Base-by-base conservation (phyloP, 1,284 basidiomycete species). In the Inonotus hispidus region DNA sequence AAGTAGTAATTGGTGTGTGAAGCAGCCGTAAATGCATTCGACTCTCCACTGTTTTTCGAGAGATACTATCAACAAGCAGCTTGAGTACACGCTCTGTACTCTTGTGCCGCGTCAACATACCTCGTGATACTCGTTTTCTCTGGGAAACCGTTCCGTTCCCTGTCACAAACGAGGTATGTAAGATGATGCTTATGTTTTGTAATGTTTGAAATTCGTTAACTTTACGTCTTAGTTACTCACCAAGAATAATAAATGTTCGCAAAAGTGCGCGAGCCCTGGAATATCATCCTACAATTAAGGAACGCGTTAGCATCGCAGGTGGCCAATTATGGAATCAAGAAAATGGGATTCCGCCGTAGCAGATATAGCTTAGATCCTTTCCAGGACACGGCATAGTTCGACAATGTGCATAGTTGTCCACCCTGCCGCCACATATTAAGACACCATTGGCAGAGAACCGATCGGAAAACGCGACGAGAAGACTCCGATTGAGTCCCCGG, bases 231-330 rank as follows among this genome's bases (percentile, higher is more conserved):
- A 10, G 49, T 53, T 1, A 67, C 80, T 69, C 66, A 92, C 92
- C 91, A 99, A 92, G 75, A 99, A 99, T 66, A 98, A 78, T 59
- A 99, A 73, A 74, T 99, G 96, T 73, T 99, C 96, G 75, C 95
- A 93, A 69, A 93, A 94, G 73, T 95, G 92, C 59, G 93, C 93
- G 49, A 94, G 80, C 46, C 94, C 93, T 16, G 90, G 90, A 81
- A 93, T 89, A 70, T 93, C 91, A 70, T 82, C 83, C 89, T 92
- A 63, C 27, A 50, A 55, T 35, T 13, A 14, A 19, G 27, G 14
- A 25, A 14, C 7, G 14, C 21, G 3, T 52, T 19, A 56, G 56
- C 21, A 49, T 19, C 14, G 23, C n/a, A 11, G 19, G n/a, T 27
- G 7, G n/a, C 4, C 5, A 19, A 49, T 7, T n/a, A 49, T 21